phyloP scores from a whole-genome alignment of 176 grass and related monocot genomes.

The Aegilops longissima region DNA sequence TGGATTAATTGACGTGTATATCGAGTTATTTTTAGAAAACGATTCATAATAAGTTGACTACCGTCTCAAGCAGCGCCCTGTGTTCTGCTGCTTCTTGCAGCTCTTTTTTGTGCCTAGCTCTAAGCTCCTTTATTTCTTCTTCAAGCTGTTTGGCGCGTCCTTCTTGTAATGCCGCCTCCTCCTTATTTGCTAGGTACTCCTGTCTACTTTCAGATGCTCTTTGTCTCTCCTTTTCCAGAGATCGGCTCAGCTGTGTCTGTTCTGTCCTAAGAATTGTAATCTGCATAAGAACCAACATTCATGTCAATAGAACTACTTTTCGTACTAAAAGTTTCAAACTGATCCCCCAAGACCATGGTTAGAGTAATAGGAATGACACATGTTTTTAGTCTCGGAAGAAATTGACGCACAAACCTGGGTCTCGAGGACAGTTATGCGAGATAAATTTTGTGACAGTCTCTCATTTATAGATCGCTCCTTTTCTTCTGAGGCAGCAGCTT shows the following conservation, averaged over 20 bases:
- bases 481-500: slow-evolving; percentile 95
- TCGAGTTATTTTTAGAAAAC: neutral
- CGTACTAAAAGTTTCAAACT: slow-evolving; percentile 5
- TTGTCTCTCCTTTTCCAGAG: slow-evolving; percentile 97
- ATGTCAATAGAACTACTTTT: slow-evolving; percentile 15
- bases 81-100: slow-evolving; percentile 70
- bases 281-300: slow-evolving; percentile 46
- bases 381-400: neutral
- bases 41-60: slow-evolving; percentile 26
- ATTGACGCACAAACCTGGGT: slow-evolving; percentile 69
- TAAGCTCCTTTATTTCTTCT: slow-evolving; percentile 94
- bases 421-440: slow-evolving; percentile 88
- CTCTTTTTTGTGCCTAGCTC: slow-evolving; percentile 79
- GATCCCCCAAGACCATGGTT: slow-evolving; percentile 2
- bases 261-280: slow-evolving; percentile 98
- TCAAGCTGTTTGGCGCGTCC: slow-evolving; percentile 85
- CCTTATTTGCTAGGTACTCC: slow-evolving; percentile 86
- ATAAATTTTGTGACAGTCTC: slow-evolving; percentile 76
- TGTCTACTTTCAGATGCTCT: slow-evolving; percentile 99
- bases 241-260: slow-evolving; percentile 96
- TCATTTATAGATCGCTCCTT: slow-evolving; percentile 89
- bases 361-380: neutral
- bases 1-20: neutral
- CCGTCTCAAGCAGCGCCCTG: slow-evolving; percentile 92
- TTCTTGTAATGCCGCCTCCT: slow-evolving; percentile 90